These are phyloP conservation scores for Purpureocillium lavendulum DNA, from an alignment of 2,329 filamentous ascomycete species.

Conservation along the genomic window DNA sequence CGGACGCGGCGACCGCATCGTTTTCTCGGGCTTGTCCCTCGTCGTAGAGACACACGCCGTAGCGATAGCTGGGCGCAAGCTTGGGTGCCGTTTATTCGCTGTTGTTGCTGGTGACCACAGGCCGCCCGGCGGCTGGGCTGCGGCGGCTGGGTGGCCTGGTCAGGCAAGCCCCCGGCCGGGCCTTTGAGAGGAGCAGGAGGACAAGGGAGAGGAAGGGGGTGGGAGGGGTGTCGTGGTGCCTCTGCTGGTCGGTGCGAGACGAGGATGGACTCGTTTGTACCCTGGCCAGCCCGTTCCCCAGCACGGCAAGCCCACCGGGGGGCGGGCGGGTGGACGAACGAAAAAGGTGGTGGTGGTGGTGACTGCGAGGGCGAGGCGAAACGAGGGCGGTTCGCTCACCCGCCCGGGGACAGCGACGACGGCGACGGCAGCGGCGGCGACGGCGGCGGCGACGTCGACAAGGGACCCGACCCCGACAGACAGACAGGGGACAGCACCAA, in stretches of 20 bases:
- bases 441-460: no score
- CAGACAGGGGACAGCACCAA: neutral
- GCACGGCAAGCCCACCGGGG: slow-evolving; percentile 2
- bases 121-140: slow-evolving; percentile 1
- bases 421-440: neutral
- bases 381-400: slow-evolving; percentile 1
- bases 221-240: neutral
- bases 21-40: neutral
- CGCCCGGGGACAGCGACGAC: neutral
- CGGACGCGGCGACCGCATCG: no score
- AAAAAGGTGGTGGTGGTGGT: neutral
- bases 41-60: slow-evolving; percentile 1
- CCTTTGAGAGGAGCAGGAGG: no score
- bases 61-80: neutral
- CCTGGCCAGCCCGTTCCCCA: slow-evolving; percentile 1
- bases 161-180: neutral
- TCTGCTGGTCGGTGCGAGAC: neutral
- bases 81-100: neutral
- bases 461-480: no score
- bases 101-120: neutral
- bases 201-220: neutral
- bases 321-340: neutral
- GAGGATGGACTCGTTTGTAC: neutral
- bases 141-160: neutral
- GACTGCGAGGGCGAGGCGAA: slow-evolving; percentile 4